These are phyloP conservation scores for Lolium multiflorum DNA, from an alignment of 176 grass and related monocot species.

Conservation along the genomic window DNA sequence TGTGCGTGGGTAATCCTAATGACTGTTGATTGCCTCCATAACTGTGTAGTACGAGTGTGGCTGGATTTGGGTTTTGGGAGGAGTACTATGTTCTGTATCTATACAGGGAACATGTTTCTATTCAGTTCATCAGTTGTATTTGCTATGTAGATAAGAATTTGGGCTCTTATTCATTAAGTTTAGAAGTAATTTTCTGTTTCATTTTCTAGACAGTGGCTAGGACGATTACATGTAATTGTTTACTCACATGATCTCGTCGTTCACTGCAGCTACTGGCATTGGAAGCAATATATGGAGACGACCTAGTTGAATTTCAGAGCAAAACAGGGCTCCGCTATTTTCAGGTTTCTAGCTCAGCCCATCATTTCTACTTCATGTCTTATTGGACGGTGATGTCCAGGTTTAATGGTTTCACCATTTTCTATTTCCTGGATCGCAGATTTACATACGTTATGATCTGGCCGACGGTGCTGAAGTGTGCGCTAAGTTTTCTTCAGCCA, in stretches of 20 bases:
- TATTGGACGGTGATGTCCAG: background rate
- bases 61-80: background rate
- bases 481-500: conserved; percentile 30
- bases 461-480: conserved; percentile 10
- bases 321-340: conserved; percentile 56
- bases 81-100: background rate
- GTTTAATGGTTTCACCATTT: conserved; percentile 1
- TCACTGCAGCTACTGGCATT: conserved; percentile 50
- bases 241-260: background rate
- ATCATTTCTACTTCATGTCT: background rate
- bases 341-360: conserved; percentile 44
- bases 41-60: background rate
- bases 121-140: background rate
- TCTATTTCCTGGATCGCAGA: conserved; percentile 12
- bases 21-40: background rate
- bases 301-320: conserved; percentile 31
- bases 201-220: background rate
- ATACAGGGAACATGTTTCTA: background rate
- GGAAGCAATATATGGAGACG: conserved; percentile 62
- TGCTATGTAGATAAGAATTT: background rate
- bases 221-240: background rate
- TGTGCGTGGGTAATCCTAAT: background rate
- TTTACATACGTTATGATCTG: conserved; percentile 44
- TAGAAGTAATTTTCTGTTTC: background rate
- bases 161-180: background rate